Base-by-base conservation (phyloP, 202 grass and related monocot genomes). In the Eragrostis tef region DNA sequence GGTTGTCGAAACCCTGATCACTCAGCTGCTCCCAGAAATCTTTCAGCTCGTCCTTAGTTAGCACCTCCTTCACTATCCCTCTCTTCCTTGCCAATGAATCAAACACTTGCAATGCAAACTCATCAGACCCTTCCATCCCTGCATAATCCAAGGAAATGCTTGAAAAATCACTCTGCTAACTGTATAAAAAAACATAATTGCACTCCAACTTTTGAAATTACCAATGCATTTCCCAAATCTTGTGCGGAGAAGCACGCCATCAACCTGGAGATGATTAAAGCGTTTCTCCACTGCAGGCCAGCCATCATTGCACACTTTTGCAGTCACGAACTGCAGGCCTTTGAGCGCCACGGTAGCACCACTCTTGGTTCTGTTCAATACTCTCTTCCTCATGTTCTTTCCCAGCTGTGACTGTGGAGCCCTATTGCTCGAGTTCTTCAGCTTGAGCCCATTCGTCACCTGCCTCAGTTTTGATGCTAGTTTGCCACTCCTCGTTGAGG, bases 171-270 rank as follows among this genome's bases (percentile, higher is more conserved):
- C 20, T 43, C 49, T 34, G 6, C 43, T 57, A 78, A 86, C 0
- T 78, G 11, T 48, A 48, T 17, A 2, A 24, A 66, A 66, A 6
- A 31, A 34, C 50, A 12, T 7, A 61, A 44, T 51, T 73, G 81
- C 50, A 79, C 20, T 80, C 42, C 10, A 85, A 54, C 67, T 15
- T 5, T 46, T 59, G 4, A 46, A 71, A 81, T 91, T 87, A 98
- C 94, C 94, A 66, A 98, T 93, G 92, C 94, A 93, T 67, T 94
- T 93, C 72, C 90, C 94, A 75, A 98, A 98, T 81, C 88, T 79
- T 26, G 90, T 90, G 76, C 88, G 86, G 62, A 87, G 84, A 48
- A 98, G 88, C 73, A 91, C 42, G 8, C 96, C 96, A 74, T 90
- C 87, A n/a, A 93, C 92, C 51, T 92, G 88, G 11, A 91, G 85